A percentile compares a stretch with the other conserved stretches of the same genome.
phyloP scores from a whole-genome alignment of 2,329 filamentous ascomycete species.

The Phialocephala subalpina region DNA sequence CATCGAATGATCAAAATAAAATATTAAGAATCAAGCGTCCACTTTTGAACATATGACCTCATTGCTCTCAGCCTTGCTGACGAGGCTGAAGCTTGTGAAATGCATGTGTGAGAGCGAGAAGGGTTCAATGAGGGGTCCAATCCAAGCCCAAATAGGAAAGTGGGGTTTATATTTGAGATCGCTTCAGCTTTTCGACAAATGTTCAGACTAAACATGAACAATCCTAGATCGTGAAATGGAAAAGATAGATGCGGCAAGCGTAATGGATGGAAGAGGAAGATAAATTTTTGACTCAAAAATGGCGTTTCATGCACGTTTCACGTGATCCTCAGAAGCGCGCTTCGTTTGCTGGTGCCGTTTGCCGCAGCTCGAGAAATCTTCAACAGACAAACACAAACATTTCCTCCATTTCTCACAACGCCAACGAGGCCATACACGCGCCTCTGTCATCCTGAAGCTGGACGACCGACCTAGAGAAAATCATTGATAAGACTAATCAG shows the following conservation, averaged over 20 bases:
- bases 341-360: not conserved
- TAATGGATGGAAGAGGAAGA: not conserved
- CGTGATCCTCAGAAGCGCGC: constrained; percentile 2
- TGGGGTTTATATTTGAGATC: not conserved
- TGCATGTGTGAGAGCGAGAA: not conserved
- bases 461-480: constrained; percentile 11
- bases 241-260: not conserved
- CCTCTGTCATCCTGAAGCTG: constrained; percentile 8
- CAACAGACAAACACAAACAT: constrained; percentile 29
- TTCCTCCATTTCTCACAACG: constrained; percentile 23
- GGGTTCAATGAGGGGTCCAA: no score
- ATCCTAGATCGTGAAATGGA: not conserved
- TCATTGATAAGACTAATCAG: constrained; percentile 16
- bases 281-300: not conserved
- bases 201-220: no score
- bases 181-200: not conserved
- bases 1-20: not conserved
- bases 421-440: constrained; percentile 5
- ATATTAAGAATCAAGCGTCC: not conserved
- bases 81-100: not conserved
- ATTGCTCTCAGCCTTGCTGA: not conserved
- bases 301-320: constrained; percentile 4
- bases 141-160: not conserved
- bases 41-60: not conserved
- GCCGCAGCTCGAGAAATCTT: constrained; percentile 19